These are phyloP conservation scores for Circinella umbellata DNA, from an alignment of 371 early-diverging fungal species.

Conservation along the genomic window DNA sequence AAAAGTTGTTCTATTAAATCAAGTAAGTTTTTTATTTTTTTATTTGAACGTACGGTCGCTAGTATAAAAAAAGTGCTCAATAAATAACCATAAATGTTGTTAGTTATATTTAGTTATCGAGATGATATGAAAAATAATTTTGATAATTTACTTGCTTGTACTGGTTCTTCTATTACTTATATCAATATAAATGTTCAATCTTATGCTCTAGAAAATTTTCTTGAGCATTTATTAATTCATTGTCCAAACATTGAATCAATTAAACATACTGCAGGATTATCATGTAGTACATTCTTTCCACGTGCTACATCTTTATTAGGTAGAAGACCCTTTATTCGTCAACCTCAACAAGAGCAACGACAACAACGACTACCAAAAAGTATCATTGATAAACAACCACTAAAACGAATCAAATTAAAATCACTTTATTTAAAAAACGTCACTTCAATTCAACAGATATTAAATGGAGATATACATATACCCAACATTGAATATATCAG, in stretches of 20 bases:
- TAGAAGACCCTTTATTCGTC: background rate
- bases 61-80: too few relatives aligned
- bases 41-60: too few relatives aligned
- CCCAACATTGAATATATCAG: background rate
- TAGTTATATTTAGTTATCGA: background rate
- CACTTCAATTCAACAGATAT: background rate
- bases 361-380: background rate
- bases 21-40: background rate
- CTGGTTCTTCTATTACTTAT: background rate
- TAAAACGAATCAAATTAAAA: background rate
- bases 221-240: background rate
- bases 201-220: background rate
- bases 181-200: background rate
- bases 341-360: background rate
- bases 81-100: too few relatives aligned
- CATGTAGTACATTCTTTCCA: too few relatives aligned
- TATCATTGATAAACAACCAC: too few relatives aligned
- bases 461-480: background rate
- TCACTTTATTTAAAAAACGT: background rate
- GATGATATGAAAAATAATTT: background rate
- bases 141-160: background rate
- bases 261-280: background rate
- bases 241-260: background rate
- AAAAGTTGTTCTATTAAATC: background rate
- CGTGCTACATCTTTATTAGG: too few relatives aligned